Percentiles rank a stretch among this genome's conserved stretches.
phyloP scores from a whole-genome alignment of 768 basidiomycete genomes.

The Phylloporus sp. region DNA sequence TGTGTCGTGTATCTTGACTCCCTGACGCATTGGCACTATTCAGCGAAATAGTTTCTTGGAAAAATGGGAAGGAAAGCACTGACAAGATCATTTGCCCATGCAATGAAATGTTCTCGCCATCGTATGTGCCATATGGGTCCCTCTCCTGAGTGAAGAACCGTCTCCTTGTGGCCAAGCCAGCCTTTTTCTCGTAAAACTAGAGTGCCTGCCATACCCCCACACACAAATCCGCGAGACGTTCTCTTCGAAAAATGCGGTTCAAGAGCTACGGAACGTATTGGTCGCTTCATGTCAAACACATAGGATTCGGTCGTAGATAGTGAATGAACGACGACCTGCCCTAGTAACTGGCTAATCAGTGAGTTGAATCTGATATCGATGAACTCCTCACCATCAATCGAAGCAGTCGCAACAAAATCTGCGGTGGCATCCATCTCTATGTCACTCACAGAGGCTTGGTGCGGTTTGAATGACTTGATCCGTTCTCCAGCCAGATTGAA shows the following conservation, averaged over 20 bases:
- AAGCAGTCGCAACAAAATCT: constrained; percentile 89
- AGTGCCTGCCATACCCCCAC: constrained; percentile 87
- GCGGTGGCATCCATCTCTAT: constrained; percentile 79
- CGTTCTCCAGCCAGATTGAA: constrained; percentile 74
- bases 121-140: constrained; percentile 92
- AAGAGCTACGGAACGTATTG: constrained; percentile 83
- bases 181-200: constrained; percentile 91
- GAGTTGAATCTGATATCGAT: constrained; percentile 47
- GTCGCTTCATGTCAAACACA: constrained; percentile 86
- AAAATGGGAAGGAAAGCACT: constrained; percentile 22
- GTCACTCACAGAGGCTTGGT: constrained; percentile 82
- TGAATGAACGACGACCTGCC: constrained; percentile 88
- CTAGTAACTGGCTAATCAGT: constrained; percentile 44
- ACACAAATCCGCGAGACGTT: constrained; percentile 75
- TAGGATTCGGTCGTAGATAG: constrained; percentile 76
- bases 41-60: not conserved
- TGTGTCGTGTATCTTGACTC: constrained; percentile 91
- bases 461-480: constrained; percentile 87
- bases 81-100: constrained; percentile 94
- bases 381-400: constrained; percentile 75
- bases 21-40: constrained; percentile 45
- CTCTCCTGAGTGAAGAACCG: constrained; percentile 74
- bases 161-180: constrained; percentile 95
- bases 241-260: constrained; percentile 88
- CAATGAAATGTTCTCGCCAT: constrained; percentile 84